Evolutionary conservation across 2,329 filamentous ascomycete species (phyloP).

Genomic region (Cercospora zeina): DNA sequence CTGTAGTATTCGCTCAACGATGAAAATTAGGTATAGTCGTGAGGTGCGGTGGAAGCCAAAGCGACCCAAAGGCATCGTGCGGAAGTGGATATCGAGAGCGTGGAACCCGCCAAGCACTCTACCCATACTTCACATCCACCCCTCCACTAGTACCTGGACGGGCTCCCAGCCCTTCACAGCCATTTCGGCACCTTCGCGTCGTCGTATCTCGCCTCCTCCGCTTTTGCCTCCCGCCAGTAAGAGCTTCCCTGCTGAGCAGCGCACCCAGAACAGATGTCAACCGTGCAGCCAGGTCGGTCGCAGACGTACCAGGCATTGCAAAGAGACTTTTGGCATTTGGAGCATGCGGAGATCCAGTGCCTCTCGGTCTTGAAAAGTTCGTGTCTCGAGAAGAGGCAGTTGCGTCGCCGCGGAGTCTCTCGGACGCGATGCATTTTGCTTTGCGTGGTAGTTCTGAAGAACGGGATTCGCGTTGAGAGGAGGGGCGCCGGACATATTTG

Average conservation of each 20-base stretch:
- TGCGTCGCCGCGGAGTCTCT: too few species aligned
- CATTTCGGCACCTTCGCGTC: slow-evolving; percentile 8
- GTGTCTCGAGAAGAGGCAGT: neutral
- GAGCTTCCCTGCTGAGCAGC: neutral
- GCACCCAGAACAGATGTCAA: slow-evolving; percentile 1
- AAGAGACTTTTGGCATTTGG: neutral
- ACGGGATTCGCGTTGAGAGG: neutral
- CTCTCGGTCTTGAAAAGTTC: slow-evolving; percentile 1
- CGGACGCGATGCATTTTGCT: neutral
- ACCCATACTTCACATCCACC: neutral
- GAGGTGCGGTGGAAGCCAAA: neutral
- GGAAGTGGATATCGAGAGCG: neutral
- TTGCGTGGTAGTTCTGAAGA: neutral
- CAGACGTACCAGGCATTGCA: slow-evolving; percentile 6
- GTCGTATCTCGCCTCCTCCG: neutral
- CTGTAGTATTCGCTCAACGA: neutral
- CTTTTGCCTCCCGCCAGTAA: neutral
- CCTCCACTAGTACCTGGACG: neutral
- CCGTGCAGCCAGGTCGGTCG: neutral
- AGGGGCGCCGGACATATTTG: neutral
- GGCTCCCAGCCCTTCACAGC: neutral
- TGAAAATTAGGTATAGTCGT: neutral
- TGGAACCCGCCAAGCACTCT: neutral
- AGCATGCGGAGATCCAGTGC: slow-evolving; percentile 2
- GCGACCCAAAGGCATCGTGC: neutral